phyloP scores from a whole-genome alignment of 2,329 filamentous ascomycete genomes.

The Pseudogymnoascus sp. region DNA sequence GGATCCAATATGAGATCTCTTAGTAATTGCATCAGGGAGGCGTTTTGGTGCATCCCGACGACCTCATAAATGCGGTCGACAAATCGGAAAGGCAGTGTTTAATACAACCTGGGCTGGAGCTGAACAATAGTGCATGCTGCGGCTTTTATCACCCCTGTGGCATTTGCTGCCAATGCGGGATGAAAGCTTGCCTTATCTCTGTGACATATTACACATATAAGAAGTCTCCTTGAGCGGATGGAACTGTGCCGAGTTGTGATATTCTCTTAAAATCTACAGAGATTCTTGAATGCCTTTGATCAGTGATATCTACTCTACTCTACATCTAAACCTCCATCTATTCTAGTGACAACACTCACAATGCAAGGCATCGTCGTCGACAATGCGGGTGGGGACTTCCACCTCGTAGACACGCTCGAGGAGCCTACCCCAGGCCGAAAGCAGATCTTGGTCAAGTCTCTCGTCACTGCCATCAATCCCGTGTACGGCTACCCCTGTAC shows the following conservation, averaged over 20 bases:
- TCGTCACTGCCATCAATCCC: conserved; percentile 32
- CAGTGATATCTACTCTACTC: background rate
- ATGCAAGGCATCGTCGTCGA: conserved; percentile 26
- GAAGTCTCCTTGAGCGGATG: background rate
- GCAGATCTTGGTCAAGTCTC: conserved; percentile 33
- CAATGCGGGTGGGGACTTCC: conserved; percentile 16
- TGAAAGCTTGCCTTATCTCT: background rate
- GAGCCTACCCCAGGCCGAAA: conserved; percentile 26
- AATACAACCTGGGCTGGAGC: background rate
- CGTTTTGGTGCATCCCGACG: background rate
- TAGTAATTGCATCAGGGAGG: background rate
- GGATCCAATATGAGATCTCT: background rate
- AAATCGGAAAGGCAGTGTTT: background rate
- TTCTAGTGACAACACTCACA: background rate
- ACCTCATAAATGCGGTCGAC: background rate
- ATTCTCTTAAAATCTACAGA: background rate
- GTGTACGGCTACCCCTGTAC: conserved; percentile 24
- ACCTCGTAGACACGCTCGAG: conserved; percentile 18
- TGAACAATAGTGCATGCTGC: background rate
- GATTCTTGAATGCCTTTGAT: background rate
- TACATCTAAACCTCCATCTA: background rate
- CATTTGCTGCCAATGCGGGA: background rate
- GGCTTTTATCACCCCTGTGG: background rate
- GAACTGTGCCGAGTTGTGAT: background rate
- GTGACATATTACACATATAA: background rate